These are phyloP conservation scores for Blastocladiella emersonii DNA, from an alignment of 371 early-diverging fungal genomes.

Conservation along the genomic window DNA sequence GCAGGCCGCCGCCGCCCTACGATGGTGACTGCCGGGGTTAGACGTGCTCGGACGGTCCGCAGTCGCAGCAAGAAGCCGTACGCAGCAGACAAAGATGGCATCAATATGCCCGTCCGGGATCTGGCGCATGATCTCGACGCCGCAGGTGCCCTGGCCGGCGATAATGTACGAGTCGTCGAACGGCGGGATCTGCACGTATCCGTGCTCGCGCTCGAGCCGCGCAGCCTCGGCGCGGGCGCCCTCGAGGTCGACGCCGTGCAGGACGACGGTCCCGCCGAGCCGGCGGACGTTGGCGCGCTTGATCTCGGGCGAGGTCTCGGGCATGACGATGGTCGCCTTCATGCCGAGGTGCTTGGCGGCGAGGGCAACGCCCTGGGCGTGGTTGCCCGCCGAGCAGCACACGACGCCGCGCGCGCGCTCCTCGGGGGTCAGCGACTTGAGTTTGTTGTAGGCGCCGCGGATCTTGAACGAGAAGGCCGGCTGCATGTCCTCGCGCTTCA, in stretches of 20 bases:
- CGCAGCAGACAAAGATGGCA: slow-evolving; percentile 4
- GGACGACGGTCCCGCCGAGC: slow-evolving; percentile 78
- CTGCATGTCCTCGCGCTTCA: slow-evolving; percentile 93
- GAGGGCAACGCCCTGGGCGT: slow-evolving; percentile 85
- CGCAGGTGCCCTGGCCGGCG: slow-evolving; percentile 95
- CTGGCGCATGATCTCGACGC: slow-evolving; percentile 82
- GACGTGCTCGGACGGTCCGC: slow-evolving; percentile 58
- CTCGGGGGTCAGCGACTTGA: slow-evolving; percentile 56
- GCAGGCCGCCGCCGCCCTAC: slow-evolving; percentile 96
- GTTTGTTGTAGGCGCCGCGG: slow-evolving; percentile 88
- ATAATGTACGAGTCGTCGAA: slow-evolving; percentile 95
- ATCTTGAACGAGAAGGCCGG: slow-evolving; percentile 90
- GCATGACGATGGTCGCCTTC: slow-evolving; percentile 93
- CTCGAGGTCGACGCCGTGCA: slow-evolving; percentile 84
- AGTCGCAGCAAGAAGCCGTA: slow-evolving; percentile 3
- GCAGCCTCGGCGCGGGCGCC: slow-evolving; percentile 75
- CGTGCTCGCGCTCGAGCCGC: slow-evolving; percentile 48
- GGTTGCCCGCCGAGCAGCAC: slow-evolving; percentile 93
- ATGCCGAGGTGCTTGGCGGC: slow-evolving; percentile 82
- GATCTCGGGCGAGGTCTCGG: slow-evolving; percentile 47
- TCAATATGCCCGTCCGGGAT: slow-evolving; percentile 16
- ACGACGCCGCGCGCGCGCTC: slow-evolving; percentile 77
- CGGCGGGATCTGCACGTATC: slow-evolving; percentile 81
- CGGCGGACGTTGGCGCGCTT: slow-evolving; percentile 80
- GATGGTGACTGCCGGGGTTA: slow-evolving; percentile 71